These are phyloP conservation scores for Fragaria iinumae DNA, from an alignment of 306 rosid genomes.

Conservation along the genomic window DNA sequence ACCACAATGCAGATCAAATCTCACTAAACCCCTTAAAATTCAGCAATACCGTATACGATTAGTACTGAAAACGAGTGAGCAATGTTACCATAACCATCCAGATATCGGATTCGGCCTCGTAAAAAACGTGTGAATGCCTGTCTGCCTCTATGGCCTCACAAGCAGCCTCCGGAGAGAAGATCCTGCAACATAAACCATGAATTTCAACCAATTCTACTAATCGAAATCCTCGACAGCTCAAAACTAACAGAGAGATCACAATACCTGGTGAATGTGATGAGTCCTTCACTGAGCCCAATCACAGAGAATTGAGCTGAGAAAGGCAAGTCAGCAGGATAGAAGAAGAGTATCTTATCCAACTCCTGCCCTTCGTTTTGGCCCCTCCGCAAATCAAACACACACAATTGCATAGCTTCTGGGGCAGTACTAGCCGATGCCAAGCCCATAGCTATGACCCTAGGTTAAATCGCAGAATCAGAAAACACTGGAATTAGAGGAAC, in stretches of 20 bases:
- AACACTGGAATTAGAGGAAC: neutral
- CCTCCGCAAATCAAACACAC: constrained; percentile 84
- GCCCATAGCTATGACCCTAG: constrained; percentile 48
- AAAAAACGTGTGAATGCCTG: constrained; percentile 73
- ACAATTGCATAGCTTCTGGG: constrained; percentile 58
- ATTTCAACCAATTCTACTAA: neutral
- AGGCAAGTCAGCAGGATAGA: constrained; percentile 80
- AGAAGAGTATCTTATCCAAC: constrained; percentile 86
- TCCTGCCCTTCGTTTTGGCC: constrained; percentile 97
- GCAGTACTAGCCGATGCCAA: constrained; percentile 50
- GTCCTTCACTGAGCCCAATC: constrained; percentile 96
- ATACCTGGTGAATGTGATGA: constrained; percentile 91
- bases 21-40: too few species aligned
- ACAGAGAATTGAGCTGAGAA: constrained; percentile 82
- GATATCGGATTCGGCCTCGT: constrained; percentile 85
- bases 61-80: neutral
- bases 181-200: constrained; percentile 41
- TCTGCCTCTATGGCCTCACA: constrained; percentile 92
- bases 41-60: neutral
- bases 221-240: neutral
- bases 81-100: constrained; percentile 83
- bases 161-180: constrained; percentile 88
- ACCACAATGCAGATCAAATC: constrained; percentile 24
- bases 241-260: neutral
- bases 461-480: neutral